A percentile compares a stretch with the other conserved stretches of the same genome.
phyloP scores from a whole-genome alignment of 495 filamentous ascomycete species.

The Daldinia caldariorum region DNA sequence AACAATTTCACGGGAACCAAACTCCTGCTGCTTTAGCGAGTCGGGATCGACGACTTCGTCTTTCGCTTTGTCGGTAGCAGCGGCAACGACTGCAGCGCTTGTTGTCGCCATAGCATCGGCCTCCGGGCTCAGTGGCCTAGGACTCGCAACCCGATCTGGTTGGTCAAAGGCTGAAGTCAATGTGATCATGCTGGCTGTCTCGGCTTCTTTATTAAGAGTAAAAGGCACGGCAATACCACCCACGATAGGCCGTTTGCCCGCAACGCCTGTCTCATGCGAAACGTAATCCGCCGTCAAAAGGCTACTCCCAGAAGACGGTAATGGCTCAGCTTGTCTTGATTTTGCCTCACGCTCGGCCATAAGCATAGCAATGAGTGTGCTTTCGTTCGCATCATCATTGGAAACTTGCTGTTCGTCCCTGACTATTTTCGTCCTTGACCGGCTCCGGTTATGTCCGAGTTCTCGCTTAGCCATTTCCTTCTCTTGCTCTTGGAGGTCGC shows the following conservation, averaged over 20 bases:
- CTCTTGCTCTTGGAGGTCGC: slow-evolving; percentile 50
- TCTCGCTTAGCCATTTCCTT: slow-evolving; percentile 24
- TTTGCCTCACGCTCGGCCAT: slow-evolving; percentile 45
- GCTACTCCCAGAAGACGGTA: slow-evolving; percentile 19
- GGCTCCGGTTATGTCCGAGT: slow-evolving; percentile 40
- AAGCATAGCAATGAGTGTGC: slow-evolving; percentile 48
- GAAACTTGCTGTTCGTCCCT: slow-evolving; percentile 55
- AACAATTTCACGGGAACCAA: not conserved
- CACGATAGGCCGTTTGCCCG: slow-evolving; percentile 59
- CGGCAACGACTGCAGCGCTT: slow-evolving; percentile 25
- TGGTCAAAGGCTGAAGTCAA: slow-evolving; percentile 50
- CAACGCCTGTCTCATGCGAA: slow-evolving; percentile 48
- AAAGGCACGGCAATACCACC: slow-evolving; percentile 64
- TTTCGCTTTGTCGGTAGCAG: slow-evolving; percentile 16
- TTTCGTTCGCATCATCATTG: slow-evolving; percentile 39
- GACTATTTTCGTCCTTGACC: slow-evolving; percentile 53
- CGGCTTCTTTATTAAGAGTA: slow-evolving; percentile 57
- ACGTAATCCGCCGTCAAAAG: slow-evolving; percentile 39
- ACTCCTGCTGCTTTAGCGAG: slow-evolving; percentile 8
- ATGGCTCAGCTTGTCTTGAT: slow-evolving; percentile 20
- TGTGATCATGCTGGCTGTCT: slow-evolving; percentile 66
- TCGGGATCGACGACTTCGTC: slow-evolving; percentile 27
- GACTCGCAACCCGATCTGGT: slow-evolving; percentile 39
- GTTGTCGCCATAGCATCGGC: slow-evolving; percentile 15
- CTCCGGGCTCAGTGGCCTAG: slow-evolving; percentile 33